Evolutionary conservation across 2,329 filamentous ascomycete genomes (phyloP), one percentile per base, ranked within the genome.

Genomic region (Ceratocystis cacaofunesta): DNA sequence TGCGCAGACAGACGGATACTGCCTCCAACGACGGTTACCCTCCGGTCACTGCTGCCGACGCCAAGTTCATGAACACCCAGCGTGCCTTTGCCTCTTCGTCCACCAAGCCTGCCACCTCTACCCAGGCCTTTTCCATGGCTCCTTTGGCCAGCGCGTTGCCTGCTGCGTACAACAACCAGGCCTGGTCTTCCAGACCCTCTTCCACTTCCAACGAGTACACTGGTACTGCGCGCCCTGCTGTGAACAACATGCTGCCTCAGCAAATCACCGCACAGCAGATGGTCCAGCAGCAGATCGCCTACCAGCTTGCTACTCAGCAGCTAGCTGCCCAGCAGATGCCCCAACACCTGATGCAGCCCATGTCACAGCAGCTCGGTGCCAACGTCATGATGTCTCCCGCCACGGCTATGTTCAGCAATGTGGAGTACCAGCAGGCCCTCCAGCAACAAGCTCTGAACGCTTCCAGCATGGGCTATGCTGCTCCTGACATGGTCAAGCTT

Each of bases 1-100:
- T 60, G 17, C 61, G 25, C n/a, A 65, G 52, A 50, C 52, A 58
- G 25, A 48, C 48, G 5, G 63, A 65, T 12, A 60, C n/a, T 28
- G 2, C 28, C 3, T 44, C 63, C 1, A 58, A n/a, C 25, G 63
- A 65, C 46, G 63, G 63, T 10, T 65, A 60, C 55, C 52, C 63
- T 8, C 52, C 63, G 15, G 32, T 36, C 17, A 19, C 12, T 1
- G 3, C 63, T 4, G 61, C 61, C 44, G 63, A 64, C 3, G n/a
- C 22, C 41, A 46, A 58, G 36, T 61, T 43, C 30, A 19, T 61
- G n/a, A 43, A 64, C 30, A 48, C 30, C 19, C 55, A 65, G 41
- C 55, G 55, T 10, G 46, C 5, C 28, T 61, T 61, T 30, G 28
- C 55, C 5, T 6, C 64, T 3, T 10, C 57, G n/a, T 25, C 60